Evolutionary conservation across 768 basidiomycete species (phyloP).

Genomic region (Phylloporus sp.): DNA sequence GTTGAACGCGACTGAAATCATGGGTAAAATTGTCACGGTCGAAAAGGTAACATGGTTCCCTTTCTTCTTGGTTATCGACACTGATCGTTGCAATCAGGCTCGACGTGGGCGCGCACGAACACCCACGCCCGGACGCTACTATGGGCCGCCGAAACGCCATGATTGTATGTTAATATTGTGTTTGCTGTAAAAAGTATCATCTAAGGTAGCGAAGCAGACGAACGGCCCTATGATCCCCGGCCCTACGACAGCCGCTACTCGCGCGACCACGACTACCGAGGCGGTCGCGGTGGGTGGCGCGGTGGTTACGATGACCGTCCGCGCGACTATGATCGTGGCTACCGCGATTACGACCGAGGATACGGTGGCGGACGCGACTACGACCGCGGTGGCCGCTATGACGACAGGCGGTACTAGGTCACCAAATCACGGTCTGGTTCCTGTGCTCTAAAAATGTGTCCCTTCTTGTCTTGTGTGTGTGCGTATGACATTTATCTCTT

Average conservation of each 20-base stretch:
- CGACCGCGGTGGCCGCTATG: conserved; percentile 39
- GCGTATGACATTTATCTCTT: background rate
- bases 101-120: conserved; percentile 86
- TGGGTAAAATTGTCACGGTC: conserved; percentile 85
- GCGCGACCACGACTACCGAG: conserved; percentile 55
- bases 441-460: too few species aligned
- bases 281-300: conserved; percentile 34
- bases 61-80: background rate
- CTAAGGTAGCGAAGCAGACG: conserved; percentile 40
- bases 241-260: conserved; percentile 87
- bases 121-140: conserved; percentile 93
- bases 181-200: background rate
- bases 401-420: conserved; percentile 41
- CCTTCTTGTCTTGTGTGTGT: too few species aligned
- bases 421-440: background rate
- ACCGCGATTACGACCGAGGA: conserved; percentile 36
- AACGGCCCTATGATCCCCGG: conserved; percentile 87
- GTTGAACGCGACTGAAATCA: conserved; percentile 75
- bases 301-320: conserved; percentile 38
- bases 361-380: conserved; percentile 32
- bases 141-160: conserved; percentile 81
- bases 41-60: conserved; percentile 57
- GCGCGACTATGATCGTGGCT: conserved; percentile 35
- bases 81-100: conserved; percentile 44
- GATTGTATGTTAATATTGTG: conserved; percentile 45